These are phyloP conservation scores for Tuber indicum DNA, from an alignment of 495 filamentous ascomycete genomes.

Conservation along the genomic window DNA sequence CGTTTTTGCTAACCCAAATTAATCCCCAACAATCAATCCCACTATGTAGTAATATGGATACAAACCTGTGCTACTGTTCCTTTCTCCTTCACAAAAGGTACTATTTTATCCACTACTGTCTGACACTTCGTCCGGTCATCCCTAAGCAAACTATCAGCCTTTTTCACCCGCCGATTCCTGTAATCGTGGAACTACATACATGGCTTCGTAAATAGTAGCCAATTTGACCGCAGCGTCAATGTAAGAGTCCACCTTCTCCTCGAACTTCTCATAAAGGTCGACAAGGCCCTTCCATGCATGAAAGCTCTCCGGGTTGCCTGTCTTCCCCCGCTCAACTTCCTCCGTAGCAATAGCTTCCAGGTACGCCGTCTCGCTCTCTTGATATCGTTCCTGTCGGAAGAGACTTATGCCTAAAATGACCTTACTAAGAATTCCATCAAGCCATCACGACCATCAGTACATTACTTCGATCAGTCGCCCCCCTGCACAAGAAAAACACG, in stretches of 20 bases:
- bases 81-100: constrained; percentile 59
- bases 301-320: constrained; percentile 44
- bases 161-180: neutral
- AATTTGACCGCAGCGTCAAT: constrained; percentile 63
- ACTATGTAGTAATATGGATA: neutral
- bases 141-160: constrained; percentile 36
- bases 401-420: constrained; percentile 75
- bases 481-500: neutral
- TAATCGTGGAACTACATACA: constrained; percentile 46
- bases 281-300: constrained; percentile 89
- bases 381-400: constrained; percentile 63
- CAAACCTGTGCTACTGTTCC: constrained; percentile 49
- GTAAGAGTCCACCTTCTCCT: constrained; percentile 67
- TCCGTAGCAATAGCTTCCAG: constrained; percentile 59
- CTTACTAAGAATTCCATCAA: constrained; percentile 48
- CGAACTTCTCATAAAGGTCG: constrained; percentile 67
- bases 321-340: constrained; percentile 48
- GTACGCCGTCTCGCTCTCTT: constrained; percentile 70
- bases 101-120: constrained; percentile 72
- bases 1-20: constrained; percentile 57
- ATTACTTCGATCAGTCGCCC: constrained; percentile 2
- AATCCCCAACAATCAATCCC: constrained; percentile 38
- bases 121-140: constrained; percentile 67
- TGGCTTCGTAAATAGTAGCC: constrained; percentile 64
- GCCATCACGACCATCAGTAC: neutral